phyloP scores from a whole-genome alignment of 768 basidiomycete species.

The Mycena pura region DNA sequence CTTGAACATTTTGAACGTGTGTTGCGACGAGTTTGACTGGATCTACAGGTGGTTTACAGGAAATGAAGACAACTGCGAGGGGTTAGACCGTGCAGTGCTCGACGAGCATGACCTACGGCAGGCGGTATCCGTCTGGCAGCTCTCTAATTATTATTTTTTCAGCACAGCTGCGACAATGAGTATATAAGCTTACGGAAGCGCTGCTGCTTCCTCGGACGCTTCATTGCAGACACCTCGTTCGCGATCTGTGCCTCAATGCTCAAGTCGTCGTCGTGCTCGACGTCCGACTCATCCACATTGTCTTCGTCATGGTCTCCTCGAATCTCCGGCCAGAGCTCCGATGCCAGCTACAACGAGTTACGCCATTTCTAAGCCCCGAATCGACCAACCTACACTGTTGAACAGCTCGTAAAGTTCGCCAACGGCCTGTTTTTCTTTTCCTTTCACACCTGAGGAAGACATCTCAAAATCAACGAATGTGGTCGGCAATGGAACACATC shows the following conservation, averaged over 20 bases:
- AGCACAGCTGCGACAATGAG: not conserved
- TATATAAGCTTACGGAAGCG: conserved; percentile 62
- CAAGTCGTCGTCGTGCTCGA: conserved; percentile 45
- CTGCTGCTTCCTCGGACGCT: conserved; percentile 65
- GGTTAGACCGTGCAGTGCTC: not conserved
- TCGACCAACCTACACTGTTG: conserved; percentile 62
- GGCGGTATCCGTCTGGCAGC: conserved; percentile 79
- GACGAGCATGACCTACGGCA: conserved; percentile 60
- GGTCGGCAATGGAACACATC: conserved; percentile 16
- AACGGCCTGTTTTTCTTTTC: conserved; percentile 80
- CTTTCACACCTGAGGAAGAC: conserved; percentile 62
- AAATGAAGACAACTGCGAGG: conserved; percentile 74
- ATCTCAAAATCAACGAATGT: not conserved
- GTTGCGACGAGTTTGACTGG: conserved; percentile 73
- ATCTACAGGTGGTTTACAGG: conserved; percentile 79
- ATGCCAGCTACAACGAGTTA: conserved; percentile 59
- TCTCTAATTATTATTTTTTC: conserved; percentile 52
- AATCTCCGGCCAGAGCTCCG: conserved; percentile 71
- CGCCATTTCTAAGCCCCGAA: not conserved
- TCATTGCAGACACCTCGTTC: conserved; percentile 74
- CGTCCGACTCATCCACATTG: conserved; percentile 41
- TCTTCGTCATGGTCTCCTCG: conserved; percentile 29
- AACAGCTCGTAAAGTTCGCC: conserved; percentile 83
- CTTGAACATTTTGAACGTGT: conserved; percentile 66
- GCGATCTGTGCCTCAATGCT: conserved; percentile 76